These are phyloP conservation scores for Pseudocercospora pini-densiflorae DNA, from an alignment of 2,329 filamentous ascomycete species.

Conservation along the genomic window DNA sequence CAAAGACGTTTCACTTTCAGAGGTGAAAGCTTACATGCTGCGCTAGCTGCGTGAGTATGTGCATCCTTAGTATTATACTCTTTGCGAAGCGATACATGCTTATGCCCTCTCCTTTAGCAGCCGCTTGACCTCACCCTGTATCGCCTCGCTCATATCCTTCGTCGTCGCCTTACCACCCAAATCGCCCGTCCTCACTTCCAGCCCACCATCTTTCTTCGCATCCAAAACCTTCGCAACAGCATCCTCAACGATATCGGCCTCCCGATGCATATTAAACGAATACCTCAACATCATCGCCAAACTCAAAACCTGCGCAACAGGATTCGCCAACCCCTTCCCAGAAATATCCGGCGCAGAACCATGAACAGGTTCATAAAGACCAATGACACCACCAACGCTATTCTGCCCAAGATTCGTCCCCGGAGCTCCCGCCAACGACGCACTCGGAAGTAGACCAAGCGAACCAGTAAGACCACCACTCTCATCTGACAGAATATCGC, in stretches of 20 bases:
- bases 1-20: neutral
- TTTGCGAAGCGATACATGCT: neutral
- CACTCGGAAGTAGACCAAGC: conserved; percentile 53
- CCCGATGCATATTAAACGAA: conserved; percentile 39
- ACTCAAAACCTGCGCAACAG: conserved; percentile 39
- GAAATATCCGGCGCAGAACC: conserved; percentile 41
- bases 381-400: conserved; percentile 48
- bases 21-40: neutral
- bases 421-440: conserved; percentile 40
- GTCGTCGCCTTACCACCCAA: conserved; percentile 54
- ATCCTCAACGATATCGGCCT: conserved; percentile 53
- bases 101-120: conserved; percentile 20
- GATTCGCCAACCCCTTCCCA: conserved; percentile 41
- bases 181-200: conserved; percentile 58
- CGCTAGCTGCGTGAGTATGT: neutral
- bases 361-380: conserved; percentile 42
- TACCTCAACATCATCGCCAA: conserved; percentile 44
- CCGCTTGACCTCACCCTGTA: conserved; percentile 36
- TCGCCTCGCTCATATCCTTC: conserved; percentile 50
- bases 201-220: conserved; percentile 57
- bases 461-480: conserved; percentile 53
- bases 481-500: conserved; percentile 54
- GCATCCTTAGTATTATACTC: neutral
- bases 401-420: conserved; percentile 34
- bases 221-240: conserved; percentile 58